Percentiles rank a stretch among this genome's conserved stretches.
phyloP scores from a whole-genome alignment of 768 basidiomycete genomes.

The Pleurotus djamor region DNA sequence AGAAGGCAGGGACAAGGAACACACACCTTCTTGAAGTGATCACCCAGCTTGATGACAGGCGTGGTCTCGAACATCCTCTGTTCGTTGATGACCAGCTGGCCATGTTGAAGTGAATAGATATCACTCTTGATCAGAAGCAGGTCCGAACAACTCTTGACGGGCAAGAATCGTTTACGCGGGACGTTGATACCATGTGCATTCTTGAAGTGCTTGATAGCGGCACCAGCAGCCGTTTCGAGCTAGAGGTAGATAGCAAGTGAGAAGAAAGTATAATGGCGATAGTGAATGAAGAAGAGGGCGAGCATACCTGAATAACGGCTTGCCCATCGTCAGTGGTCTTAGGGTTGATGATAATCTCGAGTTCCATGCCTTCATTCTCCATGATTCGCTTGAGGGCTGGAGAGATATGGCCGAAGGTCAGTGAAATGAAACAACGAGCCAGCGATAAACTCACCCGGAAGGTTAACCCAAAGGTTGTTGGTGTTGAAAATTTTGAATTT shows the following conservation, averaged over 20 bases:
- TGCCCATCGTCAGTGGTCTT: constrained; percentile 86
- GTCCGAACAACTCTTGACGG: constrained; percentile 87
- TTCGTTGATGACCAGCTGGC: constrained; percentile 83
- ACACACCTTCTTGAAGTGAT: constrained; percentile 92
- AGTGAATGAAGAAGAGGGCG: background rate
- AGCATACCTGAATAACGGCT: constrained; percentile 70
- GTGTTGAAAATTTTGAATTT: constrained; percentile 86
- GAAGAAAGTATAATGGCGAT: background rate
- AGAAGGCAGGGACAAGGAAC: background rate
- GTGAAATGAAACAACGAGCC: background rate
- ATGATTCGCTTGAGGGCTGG: constrained; percentile 87
- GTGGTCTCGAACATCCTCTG: constrained; percentile 81
- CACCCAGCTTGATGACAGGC: constrained; percentile 96
- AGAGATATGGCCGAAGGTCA: constrained; percentile 2
- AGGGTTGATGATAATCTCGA: constrained; percentile 95
- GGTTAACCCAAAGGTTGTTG: constrained; percentile 74
- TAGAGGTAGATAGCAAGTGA: constrained; percentile 21
- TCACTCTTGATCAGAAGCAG: constrained; percentile 89
- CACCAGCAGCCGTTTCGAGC: constrained; percentile 92
- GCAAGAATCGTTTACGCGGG: constrained; percentile 91
- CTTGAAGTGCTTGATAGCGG: constrained; percentile 91
- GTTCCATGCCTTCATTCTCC: constrained; percentile 82
- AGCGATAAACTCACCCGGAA: constrained; percentile 52
- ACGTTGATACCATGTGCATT: constrained; percentile 94
- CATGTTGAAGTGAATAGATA: constrained; percentile 88